These are phyloP conservation scores for Globisporangium lucens DNA, from an alignment of 352 stramenopile genomes.

Conservation along the genomic window DNA sequence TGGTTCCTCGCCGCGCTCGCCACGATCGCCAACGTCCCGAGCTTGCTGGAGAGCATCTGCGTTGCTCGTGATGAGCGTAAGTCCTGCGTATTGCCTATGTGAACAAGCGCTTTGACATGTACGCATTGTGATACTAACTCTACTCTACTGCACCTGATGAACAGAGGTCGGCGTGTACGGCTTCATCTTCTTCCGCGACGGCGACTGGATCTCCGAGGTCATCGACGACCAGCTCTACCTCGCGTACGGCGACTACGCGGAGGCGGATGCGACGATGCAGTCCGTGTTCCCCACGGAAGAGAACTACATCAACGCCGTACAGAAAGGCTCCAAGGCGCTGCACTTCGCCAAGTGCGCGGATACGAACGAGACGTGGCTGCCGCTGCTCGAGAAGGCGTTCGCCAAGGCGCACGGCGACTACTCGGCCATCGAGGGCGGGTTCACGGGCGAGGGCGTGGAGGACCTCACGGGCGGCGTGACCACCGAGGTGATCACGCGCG, in stretches of 20 bases:
- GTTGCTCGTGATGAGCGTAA: conserved; percentile 38
- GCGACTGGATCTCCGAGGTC: conserved; percentile 44
- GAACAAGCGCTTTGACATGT: no score
- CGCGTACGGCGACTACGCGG: conserved; percentile 24
- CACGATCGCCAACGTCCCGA: conserved; percentile 62
- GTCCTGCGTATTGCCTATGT: not conserved
- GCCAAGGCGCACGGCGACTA: conserved; percentile 82
- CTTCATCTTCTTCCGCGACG: conserved; percentile 53
- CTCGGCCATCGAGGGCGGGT: conserved; percentile 52
- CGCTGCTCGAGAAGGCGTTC: conserved; percentile 86
- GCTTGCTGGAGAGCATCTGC: conserved; percentile 62
- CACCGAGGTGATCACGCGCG: conserved; percentile 27
- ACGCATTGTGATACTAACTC: not conserved
- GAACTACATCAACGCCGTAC: conserved; percentile 26
- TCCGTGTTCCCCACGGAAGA: conserved; percentile 25
- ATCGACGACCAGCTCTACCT: conserved; percentile 45
- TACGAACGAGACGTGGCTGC: conserved; percentile 77
- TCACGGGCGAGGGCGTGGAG: conserved; percentile 43
- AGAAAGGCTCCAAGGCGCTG: conserved; percentile 34
- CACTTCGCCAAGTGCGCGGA: conserved; percentile 39
- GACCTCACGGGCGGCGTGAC: conserved; percentile 44
- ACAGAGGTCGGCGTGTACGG: conserved; percentile 43
- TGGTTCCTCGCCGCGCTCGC: conserved; percentile 79
- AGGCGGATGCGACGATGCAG: conserved; percentile 20
- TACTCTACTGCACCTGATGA: not conserved